Evolutionary conservation across 2,329 filamentous ascomycete genomes (phyloP), one percentile per base, ranked within the genome.

Genomic region (Colletotrichum neosansevieriae): DNA sequence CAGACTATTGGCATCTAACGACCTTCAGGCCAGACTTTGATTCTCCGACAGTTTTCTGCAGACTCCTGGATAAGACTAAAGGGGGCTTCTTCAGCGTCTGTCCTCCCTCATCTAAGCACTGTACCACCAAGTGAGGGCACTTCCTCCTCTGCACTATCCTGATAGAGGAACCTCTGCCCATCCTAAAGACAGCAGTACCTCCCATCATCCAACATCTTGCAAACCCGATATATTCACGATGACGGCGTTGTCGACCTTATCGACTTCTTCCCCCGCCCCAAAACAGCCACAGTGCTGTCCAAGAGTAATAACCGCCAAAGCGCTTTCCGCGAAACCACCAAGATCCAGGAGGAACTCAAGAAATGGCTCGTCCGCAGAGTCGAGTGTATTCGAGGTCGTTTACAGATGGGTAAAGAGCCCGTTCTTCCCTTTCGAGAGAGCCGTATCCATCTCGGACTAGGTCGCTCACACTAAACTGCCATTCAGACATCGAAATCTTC

Each of bases 171-270:
- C 29, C n/a, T 4, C 38, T 67, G 19, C 58, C n/a, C 51, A 57
- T 9, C 9, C 1, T 3, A 4, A 54, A 72, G 71, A 40, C 92
- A 94, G 79, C 89, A 92, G 75, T 94, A 94, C 73, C 83, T 94
- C 2, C 91, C 91, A 0, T 91, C 89, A 10, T 91, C 90, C 54
- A 93, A 92, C 73, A 90, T 94, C 67, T 82, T 94, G 2, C 90
- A 93, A 76, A 94, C 92, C 1, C 85, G 91, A n/a, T 94, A 91
- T 76, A 91, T 93, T 71, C 87, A 91, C 71, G 92, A 94, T 72
- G 87, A 91, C 63, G 92, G 92, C 1, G 92, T 93, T 0, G 87
- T 92, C 11, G 91, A 92, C 63, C 76, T 94, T 34, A 83, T 92
- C 15, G 92, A 94, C 76, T 94, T 93, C 79, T 93, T 94, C 72